These are phyloP conservation scores for Hansfordia pulvinata DNA, from an alignment of 2,329 filamentous ascomycete species.

Conservation along the genomic window DNA sequence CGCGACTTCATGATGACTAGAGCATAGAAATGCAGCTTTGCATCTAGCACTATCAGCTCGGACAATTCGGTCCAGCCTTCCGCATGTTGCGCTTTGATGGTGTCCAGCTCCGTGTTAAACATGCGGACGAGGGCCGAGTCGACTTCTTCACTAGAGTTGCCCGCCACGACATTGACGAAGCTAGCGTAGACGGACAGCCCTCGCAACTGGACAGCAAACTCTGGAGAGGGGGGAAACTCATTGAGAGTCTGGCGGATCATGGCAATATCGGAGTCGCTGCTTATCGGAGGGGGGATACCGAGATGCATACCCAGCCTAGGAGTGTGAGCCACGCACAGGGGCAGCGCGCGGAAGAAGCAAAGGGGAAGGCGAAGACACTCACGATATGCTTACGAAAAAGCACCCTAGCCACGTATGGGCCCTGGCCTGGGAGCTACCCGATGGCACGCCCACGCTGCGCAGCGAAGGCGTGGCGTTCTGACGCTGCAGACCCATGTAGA, in stretches of 20 bases:
- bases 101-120: conserved; percentile 14
- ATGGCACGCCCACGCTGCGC: conserved; percentile 5
- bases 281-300: conserved; percentile 13
- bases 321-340: neutral
- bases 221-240: conserved; percentile 9
- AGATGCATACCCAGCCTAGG: conserved; percentile 15
- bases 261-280: conserved; percentile 12
- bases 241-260: conserved; percentile 9
- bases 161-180: conserved; percentile 13
- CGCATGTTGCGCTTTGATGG: conserved; percentile 8
- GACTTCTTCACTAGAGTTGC: conserved; percentile 12
- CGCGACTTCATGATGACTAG: conserved; percentile 11
- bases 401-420: conserved; percentile 17
- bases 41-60: conserved; percentile 11
- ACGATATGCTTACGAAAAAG: conserved; percentile 16
- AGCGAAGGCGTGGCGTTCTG: conserved; percentile 8
- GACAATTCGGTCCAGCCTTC: conserved; percentile 12
- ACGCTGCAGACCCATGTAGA: conserved; percentile 14
- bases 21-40: conserved; percentile 15
- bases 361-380: conserved; percentile 3
- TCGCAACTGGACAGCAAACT: conserved; percentile 12
- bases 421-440: conserved; percentile 9
- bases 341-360: no score
- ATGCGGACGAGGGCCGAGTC: conserved; percentile 15
- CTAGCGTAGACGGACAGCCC: conserved; percentile 12